Base-by-base conservation (phyloP, 2,329 filamentous ascomycete genomes). In the Mycosphaerelloides madeirae region DNA sequence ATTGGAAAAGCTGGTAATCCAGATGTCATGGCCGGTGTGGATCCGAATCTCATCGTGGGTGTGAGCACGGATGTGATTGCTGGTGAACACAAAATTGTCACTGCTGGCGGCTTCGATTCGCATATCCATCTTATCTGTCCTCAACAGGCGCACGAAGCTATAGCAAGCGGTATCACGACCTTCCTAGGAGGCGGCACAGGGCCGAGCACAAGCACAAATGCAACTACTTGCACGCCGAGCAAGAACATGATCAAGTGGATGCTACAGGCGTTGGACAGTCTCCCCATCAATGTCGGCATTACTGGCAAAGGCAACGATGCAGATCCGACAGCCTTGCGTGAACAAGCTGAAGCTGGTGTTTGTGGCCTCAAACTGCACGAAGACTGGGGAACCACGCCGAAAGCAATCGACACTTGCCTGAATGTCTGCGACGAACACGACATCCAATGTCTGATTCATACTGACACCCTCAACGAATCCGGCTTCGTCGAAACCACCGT, bases 51-150 rank as follows among this genome's bases (percentile, higher is more conserved):
- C 81, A 72, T 95, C 1, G 80, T 96, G 8, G 91, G 91, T 9
- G 84, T 83, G 52, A 87, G 85, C 55, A 97, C 91, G 0, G 91
- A 97, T 71, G 87, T 96, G 16, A 82, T 97, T 62, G 88, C 91
- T 14, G 90, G 81, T 12, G 91, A 97, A 69, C 82, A 85, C 57
- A 87, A 87, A 70, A 96, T 97, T 52, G 71, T 97, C 41, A 97
- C 91, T 0, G 86, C 89, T 1, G 91, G 91, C 54, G 91, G 86
- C 1, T 80, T 95, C 52, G 91, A 97, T 66, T 81, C 85, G 3
- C 90, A 96, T 59, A 88, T 95, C 51, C 91, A 97, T 66, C 87
- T 91, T 60, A 96, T 97, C 64, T 96, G 90, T 61, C 91, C 91
- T 3, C 90, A 97, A 62, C 91, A 97, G 68, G 84, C 83, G 1